Conservation (phyloP, 2,329 filamentous ascomycete genomes). For the Pestalotiopsis sp. region DNA sequence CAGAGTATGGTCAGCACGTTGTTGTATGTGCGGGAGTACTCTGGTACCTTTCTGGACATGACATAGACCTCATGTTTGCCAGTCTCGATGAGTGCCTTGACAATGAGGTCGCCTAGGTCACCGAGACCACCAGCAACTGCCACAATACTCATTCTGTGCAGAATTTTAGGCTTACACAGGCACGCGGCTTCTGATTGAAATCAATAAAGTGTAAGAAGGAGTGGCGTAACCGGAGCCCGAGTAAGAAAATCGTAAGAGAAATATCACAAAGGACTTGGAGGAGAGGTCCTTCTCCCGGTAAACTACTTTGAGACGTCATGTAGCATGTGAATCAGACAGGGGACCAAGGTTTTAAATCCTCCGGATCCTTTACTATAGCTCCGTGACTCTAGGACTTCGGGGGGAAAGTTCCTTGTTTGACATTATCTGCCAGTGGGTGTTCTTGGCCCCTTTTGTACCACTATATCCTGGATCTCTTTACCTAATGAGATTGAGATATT, state of each 20-base stretch:
- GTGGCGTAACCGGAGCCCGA: neutral
- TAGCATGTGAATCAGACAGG: neutral
- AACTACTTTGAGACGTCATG: neutral
- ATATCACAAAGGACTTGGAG: neutral
- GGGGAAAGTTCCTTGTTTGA: neutral
- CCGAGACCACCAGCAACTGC: constrained; percentile 29
- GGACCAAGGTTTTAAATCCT: neutral
- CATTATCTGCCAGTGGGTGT: neutral
- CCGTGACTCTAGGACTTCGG: neutral
- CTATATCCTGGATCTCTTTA: neutral
- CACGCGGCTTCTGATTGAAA: neutral
- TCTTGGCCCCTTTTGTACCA: neutral
- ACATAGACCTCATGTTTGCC: constrained; percentile 29
- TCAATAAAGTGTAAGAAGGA: neutral
- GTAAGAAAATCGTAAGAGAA: neutral
- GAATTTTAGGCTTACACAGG: neutral
- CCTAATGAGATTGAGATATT: neutral
- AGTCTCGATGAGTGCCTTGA: constrained; percentile 25
- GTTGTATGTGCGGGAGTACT: neutral
- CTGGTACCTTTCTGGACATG: constrained; percentile 29
- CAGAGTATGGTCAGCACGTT: constrained; percentile 10
- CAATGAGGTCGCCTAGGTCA: constrained; percentile 27
- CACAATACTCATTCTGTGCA: constrained; percentile 28
- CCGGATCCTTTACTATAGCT: neutral
- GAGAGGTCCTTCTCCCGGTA: neutral